phyloP scores from a whole-genome alignment of 306 rosid genomes.

The Prunus mume region DNA sequence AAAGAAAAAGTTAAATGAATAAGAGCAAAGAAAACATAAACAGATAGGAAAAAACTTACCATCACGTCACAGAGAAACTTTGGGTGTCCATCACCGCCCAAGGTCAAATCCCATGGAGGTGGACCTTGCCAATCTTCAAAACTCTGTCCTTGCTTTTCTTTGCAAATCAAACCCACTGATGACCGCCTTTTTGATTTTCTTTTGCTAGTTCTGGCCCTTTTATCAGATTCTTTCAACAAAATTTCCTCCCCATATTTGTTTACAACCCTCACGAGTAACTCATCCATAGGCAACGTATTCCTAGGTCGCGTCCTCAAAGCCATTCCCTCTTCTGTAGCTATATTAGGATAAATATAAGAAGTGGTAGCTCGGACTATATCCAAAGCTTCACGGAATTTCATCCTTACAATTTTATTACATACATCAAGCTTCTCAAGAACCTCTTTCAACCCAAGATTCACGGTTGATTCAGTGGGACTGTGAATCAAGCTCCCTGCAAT shows the following conservation, averaged over 20 bases:
- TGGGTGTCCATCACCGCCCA: slow-evolving; percentile 79
- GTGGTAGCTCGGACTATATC: slow-evolving; percentile 57
- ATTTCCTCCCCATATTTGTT: slow-evolving; percentile 57
- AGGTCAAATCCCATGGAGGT: slow-evolving; percentile 66
- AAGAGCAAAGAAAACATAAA: slow-evolving; percentile 13
- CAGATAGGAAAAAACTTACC: slow-evolving; percentile 47
- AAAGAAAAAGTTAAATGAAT: slow-evolving; percentile 1
- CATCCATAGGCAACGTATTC: slow-evolving; percentile 59
- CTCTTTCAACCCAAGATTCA: slow-evolving; percentile 65
- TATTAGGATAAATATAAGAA: slow-evolving; percentile 40
- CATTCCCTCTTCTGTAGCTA: slow-evolving; percentile 34
- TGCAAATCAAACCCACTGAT: slow-evolving; percentile 32
- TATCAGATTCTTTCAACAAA: slow-evolving; percentile 66
- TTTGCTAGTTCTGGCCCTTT: slow-evolving; percentile 50
- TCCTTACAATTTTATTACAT: slow-evolving; percentile 44
- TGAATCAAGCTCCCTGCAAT: slow-evolving; percentile 48
- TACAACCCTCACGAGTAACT: slow-evolving; percentile 54
- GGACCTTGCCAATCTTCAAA: slow-evolving; percentile 64
- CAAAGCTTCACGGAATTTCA: slow-evolving; percentile 54
- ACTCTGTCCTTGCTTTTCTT: slow-evolving; percentile 43
- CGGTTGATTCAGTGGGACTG: slow-evolving; percentile 18
- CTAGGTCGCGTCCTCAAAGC: slow-evolving; percentile 36
- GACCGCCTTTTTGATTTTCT: slow-evolving; percentile 55
- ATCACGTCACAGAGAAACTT: slow-evolving; percentile 88
- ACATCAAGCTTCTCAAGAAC: slow-evolving; percentile 47